Conservation (phyloP, 768 basidiomycete genomes). For the Amanita exitialis region DNA sequence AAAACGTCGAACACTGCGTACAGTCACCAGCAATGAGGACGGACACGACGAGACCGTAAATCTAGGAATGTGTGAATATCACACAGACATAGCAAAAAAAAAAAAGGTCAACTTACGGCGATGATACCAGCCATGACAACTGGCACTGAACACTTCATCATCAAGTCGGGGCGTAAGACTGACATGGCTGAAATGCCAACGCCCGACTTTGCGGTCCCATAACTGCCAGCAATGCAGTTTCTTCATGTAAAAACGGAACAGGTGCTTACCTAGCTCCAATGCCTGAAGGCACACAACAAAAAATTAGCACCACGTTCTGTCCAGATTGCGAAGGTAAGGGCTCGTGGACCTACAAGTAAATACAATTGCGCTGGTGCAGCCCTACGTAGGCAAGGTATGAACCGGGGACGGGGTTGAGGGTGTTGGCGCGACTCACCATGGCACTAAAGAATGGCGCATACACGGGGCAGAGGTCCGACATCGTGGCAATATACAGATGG, state of each 20-base stretch:
- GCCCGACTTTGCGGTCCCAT: constrained; percentile 98
- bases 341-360: constrained; percentile 75
- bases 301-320: constrained; percentile 4
- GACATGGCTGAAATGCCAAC: constrained; percentile 98
- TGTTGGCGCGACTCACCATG: constrained; percentile 52
- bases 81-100: constrained; percentile 1
- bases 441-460: constrained; percentile 98
- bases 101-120: constrained; percentile 54
- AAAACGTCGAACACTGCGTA: constrained; percentile 28
- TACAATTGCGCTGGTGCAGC: constrained; percentile 93
- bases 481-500: constrained; percentile 17
- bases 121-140: constrained; percentile 99
- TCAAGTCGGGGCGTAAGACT: constrained; percentile 88
- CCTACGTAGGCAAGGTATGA: constrained; percentile 34
- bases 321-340: background rate
- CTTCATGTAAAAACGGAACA: constrained; percentile 7
- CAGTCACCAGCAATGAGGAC: constrained; percentile 85
- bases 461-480: constrained; percentile 83
- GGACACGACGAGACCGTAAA: constrained; percentile 98
- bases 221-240: constrained; percentile 36
- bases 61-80: constrained; percentile 31
- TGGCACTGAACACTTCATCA: constrained; percentile 97
- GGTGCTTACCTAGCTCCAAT: constrained; percentile 71
- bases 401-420: background rate
- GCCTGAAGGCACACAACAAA: constrained; percentile 31